Percentiles rank a stretch among this genome's conserved stretches.
phyloP scores from a whole-genome alignment of 2,329 filamentous ascomycete species.

The Sarocladium kiliense region DNA sequence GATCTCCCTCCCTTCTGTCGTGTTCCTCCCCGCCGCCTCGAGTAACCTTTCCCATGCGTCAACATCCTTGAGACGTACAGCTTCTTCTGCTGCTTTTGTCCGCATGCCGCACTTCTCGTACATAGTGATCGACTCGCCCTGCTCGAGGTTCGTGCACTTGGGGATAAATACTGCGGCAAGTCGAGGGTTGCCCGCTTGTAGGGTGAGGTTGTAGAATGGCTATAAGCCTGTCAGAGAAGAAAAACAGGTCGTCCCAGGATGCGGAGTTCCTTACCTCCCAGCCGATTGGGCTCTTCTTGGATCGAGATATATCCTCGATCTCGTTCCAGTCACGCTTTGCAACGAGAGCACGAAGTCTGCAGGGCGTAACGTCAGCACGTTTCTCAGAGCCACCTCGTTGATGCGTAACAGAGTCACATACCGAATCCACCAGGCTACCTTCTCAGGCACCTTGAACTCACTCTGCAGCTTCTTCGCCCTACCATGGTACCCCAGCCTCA shows the following conservation, averaged over 20 bases:
- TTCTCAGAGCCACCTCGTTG: neutral
- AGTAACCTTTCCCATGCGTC: conserved; percentile 70
- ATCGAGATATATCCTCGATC: conserved; percentile 76
- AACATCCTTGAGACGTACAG: conserved; percentile 73
- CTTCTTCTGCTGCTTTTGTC: conserved; percentile 86
- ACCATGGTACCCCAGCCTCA: conserved; percentile 75
- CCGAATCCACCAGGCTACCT: conserved; percentile 81
- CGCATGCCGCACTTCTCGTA: conserved; percentile 94
- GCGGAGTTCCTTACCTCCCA: conserved; percentile 68
- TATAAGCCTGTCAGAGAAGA: conserved; percentile 25
- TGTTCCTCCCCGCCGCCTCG: conserved; percentile 65
- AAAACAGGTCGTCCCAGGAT: neutral
- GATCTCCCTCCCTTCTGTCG: conserved; percentile 68
- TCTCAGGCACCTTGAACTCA: conserved; percentile 91
- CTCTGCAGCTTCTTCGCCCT: conserved; percentile 81
- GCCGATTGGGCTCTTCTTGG: conserved; percentile 84
- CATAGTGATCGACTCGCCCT: conserved; percentile 75
- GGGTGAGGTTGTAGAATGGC: conserved; percentile 87
- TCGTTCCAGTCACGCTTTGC: conserved; percentile 89
- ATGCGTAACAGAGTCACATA: conserved; percentile 26
- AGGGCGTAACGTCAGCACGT: neutral
- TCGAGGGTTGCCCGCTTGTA: conserved; percentile 85
- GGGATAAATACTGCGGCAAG: conserved; percentile 79
- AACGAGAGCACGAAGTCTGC: conserved; percentile 79
- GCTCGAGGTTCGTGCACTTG: conserved; percentile 71